Conservation (phyloP, 345 rosid species). For the Gynandropsis gynandra region DNA sequence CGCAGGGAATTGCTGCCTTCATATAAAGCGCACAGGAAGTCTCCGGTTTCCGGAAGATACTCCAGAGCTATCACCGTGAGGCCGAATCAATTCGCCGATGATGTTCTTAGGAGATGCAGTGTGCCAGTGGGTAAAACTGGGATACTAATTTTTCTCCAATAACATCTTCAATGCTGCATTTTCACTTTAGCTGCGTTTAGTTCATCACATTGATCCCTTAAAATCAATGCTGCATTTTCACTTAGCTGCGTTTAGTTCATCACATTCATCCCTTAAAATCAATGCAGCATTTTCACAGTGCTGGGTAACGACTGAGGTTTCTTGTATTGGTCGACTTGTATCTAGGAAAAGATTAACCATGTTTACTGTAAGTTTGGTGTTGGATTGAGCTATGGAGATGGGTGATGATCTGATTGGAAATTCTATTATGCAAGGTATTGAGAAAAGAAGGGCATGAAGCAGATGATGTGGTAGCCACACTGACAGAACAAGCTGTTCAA, state of each 20-base stretch:
- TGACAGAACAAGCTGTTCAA: constrained; percentile 56
- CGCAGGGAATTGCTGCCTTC: constrained; percentile 73
- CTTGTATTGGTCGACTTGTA: background rate
- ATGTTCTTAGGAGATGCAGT: constrained; percentile 70
- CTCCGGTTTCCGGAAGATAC: constrained; percentile 33
- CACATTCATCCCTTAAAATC: too few relatives aligned
- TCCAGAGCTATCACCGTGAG: constrained; percentile 28
- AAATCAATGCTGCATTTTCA: too few relatives aligned
- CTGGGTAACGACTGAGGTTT: too few relatives aligned
- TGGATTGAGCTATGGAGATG: constrained; percentile 2
- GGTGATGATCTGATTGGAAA: constrained; percentile 12
- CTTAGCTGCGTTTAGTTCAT: too few relatives aligned
- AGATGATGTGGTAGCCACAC: constrained; percentile 86
- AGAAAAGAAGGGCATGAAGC: constrained; percentile 78
- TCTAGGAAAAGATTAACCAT: background rate
- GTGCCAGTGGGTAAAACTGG: constrained; percentile 60
- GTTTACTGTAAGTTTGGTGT: background rate
- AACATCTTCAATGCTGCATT: too few relatives aligned
- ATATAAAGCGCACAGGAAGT: constrained; percentile 70
- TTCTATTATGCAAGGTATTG: constrained; percentile 45
- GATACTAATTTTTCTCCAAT: background rate
- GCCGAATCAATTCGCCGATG: constrained; percentile 37
- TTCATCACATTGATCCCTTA: too few relatives aligned
- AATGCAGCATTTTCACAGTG: too few relatives aligned
- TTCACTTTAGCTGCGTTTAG: too few relatives aligned